Base-by-base conservation (phyloP, 2,329 filamentous ascomycete genomes). In the Pyrenochaeta sp. region DNA sequence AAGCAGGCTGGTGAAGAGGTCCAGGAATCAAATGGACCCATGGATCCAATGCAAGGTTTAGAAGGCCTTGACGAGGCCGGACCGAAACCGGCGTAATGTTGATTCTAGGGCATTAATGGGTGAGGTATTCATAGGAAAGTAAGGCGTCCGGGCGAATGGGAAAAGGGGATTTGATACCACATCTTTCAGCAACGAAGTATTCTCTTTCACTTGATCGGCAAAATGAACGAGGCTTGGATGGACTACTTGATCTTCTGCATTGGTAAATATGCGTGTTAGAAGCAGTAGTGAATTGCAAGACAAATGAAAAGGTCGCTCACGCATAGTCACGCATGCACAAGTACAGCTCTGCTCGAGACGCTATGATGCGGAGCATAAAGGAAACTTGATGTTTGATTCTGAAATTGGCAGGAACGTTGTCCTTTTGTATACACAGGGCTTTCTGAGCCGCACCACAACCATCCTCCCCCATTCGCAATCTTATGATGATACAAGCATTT, bases 31-130 rank as follows among this genome's bases (percentile, higher is more conserved):
- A 85, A 85, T 65, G 83, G 80, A 44, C 84, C 86, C 1, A 86
- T 90, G 68, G 93, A 98, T 80, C 92, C 94, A 3, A 99, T 99
- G 95, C 92, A 97, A 79, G 94, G 93, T 34, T 81, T 99, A 6
- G 93, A 98, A 77, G 92, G 91, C 15, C 82, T 98, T 53, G 96
- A 98, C 78, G 91, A 98, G 69, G 96, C 94, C 54, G 96, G 96
- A 8, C 95, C 95, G 12, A 93, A 91, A 77, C 90, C 86, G 53
- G 88, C 87, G 72, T 95, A 34, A 63, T 28, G 22, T 12, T 43
- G 30, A 1, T 5, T 13, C 7, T 32, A 6, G 19, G 34, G n/a
- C 12, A 25, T 32, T 32, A 3, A 45, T 24, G 25, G 24, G 37
- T 8, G 28, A 30, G 27, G 28, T 3, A 25, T 22, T 45, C 50